Conservation (phyloP, 768 basidiomycete species). For the Auricularia sp. region DNA sequence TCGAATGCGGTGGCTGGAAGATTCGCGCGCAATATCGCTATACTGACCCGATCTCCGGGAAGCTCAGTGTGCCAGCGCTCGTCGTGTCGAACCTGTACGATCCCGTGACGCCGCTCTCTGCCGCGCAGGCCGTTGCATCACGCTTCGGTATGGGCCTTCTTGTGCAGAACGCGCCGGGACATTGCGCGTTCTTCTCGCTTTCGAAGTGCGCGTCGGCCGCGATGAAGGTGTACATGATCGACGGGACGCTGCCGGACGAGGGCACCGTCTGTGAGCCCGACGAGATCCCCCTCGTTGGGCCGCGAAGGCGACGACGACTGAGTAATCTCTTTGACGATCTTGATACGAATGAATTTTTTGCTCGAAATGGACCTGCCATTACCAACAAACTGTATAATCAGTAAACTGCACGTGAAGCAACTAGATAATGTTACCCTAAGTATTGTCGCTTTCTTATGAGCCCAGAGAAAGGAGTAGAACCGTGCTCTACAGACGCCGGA, state of each 20-base stretch:
- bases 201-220: background rate
- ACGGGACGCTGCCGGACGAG: background rate
- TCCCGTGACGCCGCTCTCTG: background rate
- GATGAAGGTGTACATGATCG: background rate
- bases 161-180: background rate
- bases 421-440: too few relatives aligned
- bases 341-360: too few relatives aligned
- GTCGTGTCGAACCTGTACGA: background rate
- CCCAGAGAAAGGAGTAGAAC: too few relatives aligned
- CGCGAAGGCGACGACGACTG: too few relatives aligned
- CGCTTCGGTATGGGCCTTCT: background rate
- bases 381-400: too few relatives aligned
- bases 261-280: background rate
- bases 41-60: background rate
- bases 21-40: background rate
- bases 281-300: background rate
- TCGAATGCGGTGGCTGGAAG: background rate
- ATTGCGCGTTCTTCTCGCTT: background rate
- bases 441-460: too few relatives aligned
- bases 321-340: too few relatives aligned
- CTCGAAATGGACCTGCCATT: too few relatives aligned
- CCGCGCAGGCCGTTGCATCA: background rate
- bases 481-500: too few relatives aligned
- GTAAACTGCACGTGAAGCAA: too few relatives aligned
- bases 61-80: background rate